phyloP scores from a whole-genome alignment of 345 rosid species.

The Psidium guajava region DNA sequence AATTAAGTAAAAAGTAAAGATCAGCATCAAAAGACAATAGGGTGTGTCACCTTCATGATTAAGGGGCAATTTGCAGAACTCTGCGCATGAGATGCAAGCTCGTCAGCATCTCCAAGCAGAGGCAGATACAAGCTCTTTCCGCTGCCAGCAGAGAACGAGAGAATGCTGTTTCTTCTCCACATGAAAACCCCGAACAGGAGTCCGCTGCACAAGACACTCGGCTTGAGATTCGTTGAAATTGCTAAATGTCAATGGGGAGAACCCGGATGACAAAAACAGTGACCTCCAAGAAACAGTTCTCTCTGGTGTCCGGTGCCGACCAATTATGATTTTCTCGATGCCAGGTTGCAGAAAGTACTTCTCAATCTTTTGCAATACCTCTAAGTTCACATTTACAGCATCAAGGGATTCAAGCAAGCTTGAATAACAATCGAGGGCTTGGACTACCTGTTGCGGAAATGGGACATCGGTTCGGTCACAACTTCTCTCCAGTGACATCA shows the following conservation, averaged over 20 bases:
- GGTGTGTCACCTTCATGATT: not conserved
- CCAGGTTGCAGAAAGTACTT: constrained; percentile 62
- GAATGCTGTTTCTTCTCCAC: constrained; percentile 68
- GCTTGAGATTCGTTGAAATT: constrained; percentile 84
- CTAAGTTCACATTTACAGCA: constrained; percentile 60
- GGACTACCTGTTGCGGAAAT: constrained; percentile 62
- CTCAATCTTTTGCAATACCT: constrained; percentile 77
- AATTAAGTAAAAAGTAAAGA: not conserved
- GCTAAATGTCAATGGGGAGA: constrained; percentile 56
- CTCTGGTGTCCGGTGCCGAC: constrained; percentile 47
- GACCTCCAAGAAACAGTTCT: constrained; percentile 61
- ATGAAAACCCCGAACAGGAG: constrained; percentile 59
- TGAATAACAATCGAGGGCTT: constrained; percentile 54
- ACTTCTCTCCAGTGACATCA: constrained; percentile 74
- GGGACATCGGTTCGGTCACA: constrained; percentile 71
- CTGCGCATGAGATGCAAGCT: not conserved
- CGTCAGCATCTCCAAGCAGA: constrained; percentile 85
- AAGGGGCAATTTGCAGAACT: not conserved
- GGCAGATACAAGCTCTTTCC: constrained; percentile 69
- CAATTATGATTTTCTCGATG: constrained; percentile 53
- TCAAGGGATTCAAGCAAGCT: constrained; percentile 76
- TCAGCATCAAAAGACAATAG: not conserved
- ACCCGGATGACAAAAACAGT: constrained; percentile 56
- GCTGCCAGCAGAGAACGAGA: constrained; percentile 87
- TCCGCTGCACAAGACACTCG: constrained; percentile 63